These are phyloP conservation scores for Aspergillus homomorphus DNA, from an alignment of 495 filamentous ascomycete genomes.

Conservation along the genomic window DNA sequence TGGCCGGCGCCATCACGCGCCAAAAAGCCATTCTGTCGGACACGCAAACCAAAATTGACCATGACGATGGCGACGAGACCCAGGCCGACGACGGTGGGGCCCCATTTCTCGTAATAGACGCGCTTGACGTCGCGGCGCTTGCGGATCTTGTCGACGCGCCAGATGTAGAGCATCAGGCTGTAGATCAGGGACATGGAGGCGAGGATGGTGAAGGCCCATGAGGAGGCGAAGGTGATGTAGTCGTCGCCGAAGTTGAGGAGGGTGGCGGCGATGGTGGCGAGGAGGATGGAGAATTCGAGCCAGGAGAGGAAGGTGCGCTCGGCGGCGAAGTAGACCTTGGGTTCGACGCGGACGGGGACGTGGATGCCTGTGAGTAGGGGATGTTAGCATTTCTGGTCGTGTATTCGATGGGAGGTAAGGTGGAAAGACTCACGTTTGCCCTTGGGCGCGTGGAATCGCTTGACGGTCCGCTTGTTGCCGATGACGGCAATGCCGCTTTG, in stretches of 20 bases:
- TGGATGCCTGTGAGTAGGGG: conserved; percentile 67
- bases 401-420: not conserved
- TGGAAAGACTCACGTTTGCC: conserved; percentile 63
- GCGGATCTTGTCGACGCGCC: conserved; percentile 80
- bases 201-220: conserved; percentile 76
- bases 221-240: conserved; percentile 56
- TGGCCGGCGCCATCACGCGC: conserved; percentile 4
- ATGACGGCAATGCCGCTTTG: conserved; percentile 46
- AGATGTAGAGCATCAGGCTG: conserved; percentile 77
- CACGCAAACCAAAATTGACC: conserved; percentile 65
- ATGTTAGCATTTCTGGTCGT: conserved; percentile 5
- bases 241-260: conserved; percentile 81
- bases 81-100: conserved; percentile 75
- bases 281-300: conserved; percentile 95
- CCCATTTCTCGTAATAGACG: conserved; percentile 82
- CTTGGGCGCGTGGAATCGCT: conserved; percentile 79
- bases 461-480: conserved; percentile 52
- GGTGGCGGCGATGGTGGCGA: conserved; percentile 86
- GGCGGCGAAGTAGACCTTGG: conserved; percentile 95
- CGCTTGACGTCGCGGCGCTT: conserved; percentile 69
- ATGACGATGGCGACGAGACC: conserved; percentile 69
- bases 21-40: conserved; percentile 36
- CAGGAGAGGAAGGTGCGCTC: conserved; percentile 95
- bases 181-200: conserved; percentile 75
- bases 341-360: conserved; percentile 92